phyloP scores from a whole-genome alignment of 345 rosid species.

The Citrus maxima region DNA sequence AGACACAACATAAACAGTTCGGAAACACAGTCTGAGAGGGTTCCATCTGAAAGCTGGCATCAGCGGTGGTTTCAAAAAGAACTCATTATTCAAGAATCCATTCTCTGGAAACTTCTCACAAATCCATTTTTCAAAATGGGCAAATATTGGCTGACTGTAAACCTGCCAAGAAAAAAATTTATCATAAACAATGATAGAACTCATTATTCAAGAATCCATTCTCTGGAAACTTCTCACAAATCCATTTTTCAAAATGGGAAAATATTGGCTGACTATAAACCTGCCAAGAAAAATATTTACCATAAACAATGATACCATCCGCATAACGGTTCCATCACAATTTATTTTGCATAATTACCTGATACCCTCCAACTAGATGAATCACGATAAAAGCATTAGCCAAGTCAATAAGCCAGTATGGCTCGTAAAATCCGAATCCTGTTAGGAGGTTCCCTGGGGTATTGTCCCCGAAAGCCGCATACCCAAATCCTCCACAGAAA shows the following conservation, averaged over 20 bases:
- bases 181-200: constrained; percentile 5
- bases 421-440: constrained; percentile 49
- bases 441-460: constrained; percentile 56
- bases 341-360: constrained; percentile 22
- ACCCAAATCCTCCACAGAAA: constrained; percentile 43
- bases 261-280: constrained; percentile 54
- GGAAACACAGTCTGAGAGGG: constrained; percentile 38
- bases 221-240: constrained; percentile 37
- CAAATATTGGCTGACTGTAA: constrained; percentile 53
- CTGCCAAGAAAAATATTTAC: constrained; percentile 22
- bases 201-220: constrained; percentile 27
- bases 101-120: constrained; percentile 39
- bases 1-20: constrained; percentile 48
- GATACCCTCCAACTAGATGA: constrained; percentile 54
- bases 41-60: constrained; percentile 30
- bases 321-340: neutral
- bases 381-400: constrained; percentile 47
- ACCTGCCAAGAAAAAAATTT: constrained; percentile 29
- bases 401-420: constrained; percentile 50
- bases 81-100: constrained; percentile 27
- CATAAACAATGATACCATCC: neutral
- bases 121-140: constrained; percentile 39
- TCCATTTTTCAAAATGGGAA: constrained; percentile 40
- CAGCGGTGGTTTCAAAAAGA: constrained; percentile 32
- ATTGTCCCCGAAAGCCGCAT: constrained; percentile 49